Conservation (phyloP, 805 yeast species). For the Aciculoconidium aculeatum region DNA sequence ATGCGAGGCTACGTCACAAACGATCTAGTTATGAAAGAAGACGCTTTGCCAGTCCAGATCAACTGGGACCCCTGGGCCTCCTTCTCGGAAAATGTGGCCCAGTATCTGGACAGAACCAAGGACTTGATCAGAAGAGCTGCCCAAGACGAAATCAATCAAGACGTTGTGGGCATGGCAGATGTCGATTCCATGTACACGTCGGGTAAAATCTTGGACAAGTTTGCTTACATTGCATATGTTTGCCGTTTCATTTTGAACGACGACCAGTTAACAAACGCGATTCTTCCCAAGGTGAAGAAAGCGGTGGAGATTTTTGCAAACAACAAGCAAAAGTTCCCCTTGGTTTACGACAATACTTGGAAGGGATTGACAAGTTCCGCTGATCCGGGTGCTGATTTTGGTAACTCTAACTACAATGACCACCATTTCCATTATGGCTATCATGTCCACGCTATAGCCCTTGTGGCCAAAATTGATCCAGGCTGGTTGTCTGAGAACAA, state of each 20-base stretch:
- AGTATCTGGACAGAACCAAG: slow-evolving; percentile 27
- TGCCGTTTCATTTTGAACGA: slow-evolving; percentile 63
- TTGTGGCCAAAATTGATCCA: slow-evolving; percentile 51
- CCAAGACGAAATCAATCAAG: slow-evolving; percentile 46
- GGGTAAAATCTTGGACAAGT: slow-evolving; percentile 85
- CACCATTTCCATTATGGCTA: slow-evolving; percentile 78
- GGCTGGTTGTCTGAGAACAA: slow-evolving; percentile 27
- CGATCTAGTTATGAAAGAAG: slow-evolving; percentile 36
- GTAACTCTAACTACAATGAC: slow-evolving; percentile 66
- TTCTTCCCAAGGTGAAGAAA: slow-evolving; percentile 53
- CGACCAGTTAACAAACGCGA: slow-evolving; percentile 38
- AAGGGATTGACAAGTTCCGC: slow-evolving; percentile 73
- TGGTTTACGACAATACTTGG: slow-evolving; percentile 76
- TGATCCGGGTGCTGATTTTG: slow-evolving; percentile 59
- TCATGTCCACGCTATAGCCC: slow-evolving; percentile 66
- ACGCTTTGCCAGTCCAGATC: slow-evolving; percentile 34
- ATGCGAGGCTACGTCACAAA: slow-evolving; percentile 41
- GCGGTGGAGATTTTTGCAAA: slow-evolving; percentile 66
- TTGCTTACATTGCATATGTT: slow-evolving; percentile 78
- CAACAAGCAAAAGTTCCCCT: slow-evolving; percentile 67
- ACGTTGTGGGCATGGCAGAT: slow-evolving; percentile 52
- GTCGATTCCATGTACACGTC: slow-evolving; percentile 85
- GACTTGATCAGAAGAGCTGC: slow-evolving; percentile 43
- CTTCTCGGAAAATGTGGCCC: slow-evolving; percentile 27
- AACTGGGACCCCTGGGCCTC: slow-evolving; percentile 55